Evolutionary conservation across 306 rosid species (phyloP).

Genomic region (Cucumis melo): DNA sequence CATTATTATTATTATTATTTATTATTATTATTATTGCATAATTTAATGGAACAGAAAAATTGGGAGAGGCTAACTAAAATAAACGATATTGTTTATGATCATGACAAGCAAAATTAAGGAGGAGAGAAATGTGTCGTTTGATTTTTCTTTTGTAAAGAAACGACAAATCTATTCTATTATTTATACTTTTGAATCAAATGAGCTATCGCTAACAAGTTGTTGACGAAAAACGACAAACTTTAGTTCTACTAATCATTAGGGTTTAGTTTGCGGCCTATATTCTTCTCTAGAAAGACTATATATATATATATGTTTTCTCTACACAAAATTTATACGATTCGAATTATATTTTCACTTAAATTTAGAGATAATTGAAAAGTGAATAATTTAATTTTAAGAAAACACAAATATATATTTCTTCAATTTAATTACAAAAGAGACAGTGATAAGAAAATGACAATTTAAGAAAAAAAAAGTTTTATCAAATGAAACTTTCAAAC

Average conservation of each 20-base stretch:
- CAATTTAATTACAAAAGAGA: too few species aligned
- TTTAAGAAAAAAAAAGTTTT: too few species aligned
- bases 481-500: too few species aligned
- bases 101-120: not conserved
- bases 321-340: too few species aligned
- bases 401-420: too few species aligned
- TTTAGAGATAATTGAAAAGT: too few species aligned
- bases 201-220: not conserved
- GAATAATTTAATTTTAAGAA: too few species aligned
- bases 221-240: not conserved
- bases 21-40: not conserved
- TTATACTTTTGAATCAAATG: not conserved
- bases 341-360: too few species aligned
- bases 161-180: not conserved
- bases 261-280: not conserved
- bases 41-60: not conserved
- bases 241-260: not conserved
- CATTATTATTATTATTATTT: too few species aligned
- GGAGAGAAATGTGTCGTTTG: not conserved
- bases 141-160: not conserved
- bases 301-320: not conserved
- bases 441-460: too few species aligned
- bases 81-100: not conserved
- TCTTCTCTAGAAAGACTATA: not conserved
- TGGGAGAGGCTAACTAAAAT: not conserved